Percentiles rank a stretch among this genome's conserved stretches.
These are phyloP conservation scores for Salvia rosmarinus DNA, from an alignment of 257 asterid species.

Conservation along the genomic window DNA sequence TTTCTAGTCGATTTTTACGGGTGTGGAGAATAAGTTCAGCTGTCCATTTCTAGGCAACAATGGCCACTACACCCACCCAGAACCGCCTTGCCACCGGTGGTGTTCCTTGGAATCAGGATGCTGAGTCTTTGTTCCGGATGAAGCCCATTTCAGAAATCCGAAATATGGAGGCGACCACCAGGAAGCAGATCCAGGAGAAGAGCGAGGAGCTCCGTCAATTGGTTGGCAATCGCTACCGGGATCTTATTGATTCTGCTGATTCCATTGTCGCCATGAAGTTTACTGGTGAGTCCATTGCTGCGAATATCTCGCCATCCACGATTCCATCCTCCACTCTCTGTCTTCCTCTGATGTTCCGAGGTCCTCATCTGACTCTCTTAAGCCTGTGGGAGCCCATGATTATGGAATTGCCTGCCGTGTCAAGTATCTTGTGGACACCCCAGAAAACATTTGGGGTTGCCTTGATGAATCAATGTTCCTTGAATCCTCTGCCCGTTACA, in stretches of 20 bases:
- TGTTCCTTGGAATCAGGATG: slow-evolving; percentile 72
- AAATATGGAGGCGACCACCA: slow-evolving; percentile 73
- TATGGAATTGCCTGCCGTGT: slow-evolving; percentile 95
- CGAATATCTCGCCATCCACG: slow-evolving; percentile 74
- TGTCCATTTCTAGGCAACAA: slow-evolving; percentile 30
- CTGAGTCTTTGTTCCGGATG: slow-evolving; percentile 84
- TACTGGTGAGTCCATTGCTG: slow-evolving; percentile 76
- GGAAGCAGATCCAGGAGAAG: slow-evolving; percentile 94
- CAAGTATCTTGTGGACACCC: slow-evolving; percentile 98
- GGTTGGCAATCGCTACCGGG: slow-evolving; percentile 93
- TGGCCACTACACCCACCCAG: slow-evolving; percentile 45
- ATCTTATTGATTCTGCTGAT: slow-evolving; percentile 97
- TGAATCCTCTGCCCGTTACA: slow-evolving; percentile 86
- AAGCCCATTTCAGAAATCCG: slow-evolving; percentile 92
- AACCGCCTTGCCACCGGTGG: slow-evolving; percentile 42
- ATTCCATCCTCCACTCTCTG: slow-evolving; percentile 62
- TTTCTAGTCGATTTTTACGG: not conserved
- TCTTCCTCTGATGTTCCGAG: slow-evolving; percentile 66
- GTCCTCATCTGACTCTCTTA: slow-evolving; percentile 49
- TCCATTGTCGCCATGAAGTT: slow-evolving; percentile 91
- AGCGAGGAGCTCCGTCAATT: slow-evolving; percentile 94
- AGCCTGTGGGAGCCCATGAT: slow-evolving; percentile 60
- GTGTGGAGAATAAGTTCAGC: slow-evolving; percentile 2
- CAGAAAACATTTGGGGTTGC: slow-evolving; percentile 98
- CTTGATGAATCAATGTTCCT: slow-evolving; percentile 94